These are phyloP conservation scores for Xylaria sp. DNA, from an alignment of 2,329 filamentous ascomycete species.

Conservation along the genomic window DNA sequence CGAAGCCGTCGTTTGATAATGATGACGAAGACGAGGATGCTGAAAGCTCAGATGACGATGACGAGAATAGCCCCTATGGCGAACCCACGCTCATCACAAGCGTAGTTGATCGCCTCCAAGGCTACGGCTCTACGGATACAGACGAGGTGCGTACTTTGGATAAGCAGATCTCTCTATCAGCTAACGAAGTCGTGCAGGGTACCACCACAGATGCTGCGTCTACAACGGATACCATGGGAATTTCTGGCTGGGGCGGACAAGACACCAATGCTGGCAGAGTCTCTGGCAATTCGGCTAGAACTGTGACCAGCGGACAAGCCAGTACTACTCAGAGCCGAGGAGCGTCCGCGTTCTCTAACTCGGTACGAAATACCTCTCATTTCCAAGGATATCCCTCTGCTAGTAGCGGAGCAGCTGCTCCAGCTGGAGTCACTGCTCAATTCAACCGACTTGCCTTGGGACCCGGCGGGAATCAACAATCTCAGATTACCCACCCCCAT, in stretches of 20 bases:
- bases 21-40: constrained; percentile 9
- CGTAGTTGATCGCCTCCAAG: constrained; percentile 23
- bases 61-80: neutral
- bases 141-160: constrained; percentile 20
- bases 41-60: constrained; percentile 23
- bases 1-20: neutral
- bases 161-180: neutral
- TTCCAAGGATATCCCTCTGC: constrained; percentile 4
- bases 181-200: constrained; percentile 23
- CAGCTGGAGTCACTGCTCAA: constrained; percentile 8
- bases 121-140: constrained; percentile 8
- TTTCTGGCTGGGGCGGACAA: constrained; percentile 15
- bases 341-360: neutral
- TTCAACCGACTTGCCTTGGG: neutral
- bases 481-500: neutral
- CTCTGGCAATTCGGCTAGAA: neutral
- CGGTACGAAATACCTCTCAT: neutral
- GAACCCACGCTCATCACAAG: neutral
- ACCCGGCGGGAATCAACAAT: neutral
- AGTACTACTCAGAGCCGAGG: neutral
- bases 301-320: constrained; percentile 1
- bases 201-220: constrained; percentile 16
- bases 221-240: neutral
- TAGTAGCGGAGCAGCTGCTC: neutral
- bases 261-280: constrained; percentile 2